Conservation (phyloP, 768 basidiomycete species). For the Strobilomyces confusus region DNA sequence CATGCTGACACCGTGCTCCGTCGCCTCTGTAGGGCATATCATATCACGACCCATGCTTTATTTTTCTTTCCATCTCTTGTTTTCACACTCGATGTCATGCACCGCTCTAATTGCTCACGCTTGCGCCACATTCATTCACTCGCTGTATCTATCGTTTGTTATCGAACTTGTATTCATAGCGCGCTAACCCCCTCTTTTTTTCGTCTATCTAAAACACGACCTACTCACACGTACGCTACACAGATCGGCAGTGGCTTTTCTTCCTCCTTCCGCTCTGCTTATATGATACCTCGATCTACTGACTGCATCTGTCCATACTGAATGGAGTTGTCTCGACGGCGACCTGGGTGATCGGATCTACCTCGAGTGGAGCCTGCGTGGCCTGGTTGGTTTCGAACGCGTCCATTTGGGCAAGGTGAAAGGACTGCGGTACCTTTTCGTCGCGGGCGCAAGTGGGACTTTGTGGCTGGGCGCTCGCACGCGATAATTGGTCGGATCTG, state of each 20-base stretch:
- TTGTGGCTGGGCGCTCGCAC: not conserved
- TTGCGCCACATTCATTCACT: conserved; percentile 3
- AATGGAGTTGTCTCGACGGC: not conserved
- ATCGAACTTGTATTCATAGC: conserved; percentile 21
- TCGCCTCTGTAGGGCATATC: not conserved
- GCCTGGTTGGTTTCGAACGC: not conserved
- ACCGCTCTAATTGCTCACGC: conserved; percentile 10
- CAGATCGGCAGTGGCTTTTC: not conserved
- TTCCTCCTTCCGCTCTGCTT: not conserved
- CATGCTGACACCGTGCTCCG: not conserved
- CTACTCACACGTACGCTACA: conserved; percentile 9
- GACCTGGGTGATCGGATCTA: not conserved
- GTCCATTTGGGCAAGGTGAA: not conserved
- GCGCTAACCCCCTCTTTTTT: not conserved
- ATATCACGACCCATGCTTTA: not conserved
- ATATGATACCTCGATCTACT: conserved; percentile 7
- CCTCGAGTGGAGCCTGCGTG: not conserved
- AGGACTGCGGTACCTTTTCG: not conserved
- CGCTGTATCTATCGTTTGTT: conserved; percentile 23
- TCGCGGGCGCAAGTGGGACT: not conserved
- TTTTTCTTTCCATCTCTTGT: not conserved
- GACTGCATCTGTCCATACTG: not conserved
- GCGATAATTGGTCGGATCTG: not conserved
- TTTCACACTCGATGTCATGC: conserved; percentile 7
- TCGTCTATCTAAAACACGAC: not conserved